phyloP scores from a whole-genome alignment of 2,329 filamentous ascomycete genomes.

The Penicillium capsulatum region DNA sequence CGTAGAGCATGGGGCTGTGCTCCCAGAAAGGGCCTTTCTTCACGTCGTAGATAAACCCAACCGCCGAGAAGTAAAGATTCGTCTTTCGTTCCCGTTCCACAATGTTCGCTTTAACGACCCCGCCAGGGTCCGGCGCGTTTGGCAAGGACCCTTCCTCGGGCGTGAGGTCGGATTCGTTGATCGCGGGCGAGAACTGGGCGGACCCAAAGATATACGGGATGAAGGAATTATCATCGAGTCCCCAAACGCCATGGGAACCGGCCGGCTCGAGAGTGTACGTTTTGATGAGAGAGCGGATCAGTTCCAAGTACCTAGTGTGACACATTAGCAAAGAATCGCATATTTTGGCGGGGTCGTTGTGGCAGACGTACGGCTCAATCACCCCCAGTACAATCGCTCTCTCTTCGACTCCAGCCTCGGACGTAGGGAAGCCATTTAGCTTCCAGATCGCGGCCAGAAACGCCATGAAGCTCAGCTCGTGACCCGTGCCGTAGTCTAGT shows the following conservation, averaged over 20 bases:
- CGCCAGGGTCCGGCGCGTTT: conserved; percentile 65
- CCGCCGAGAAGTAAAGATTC: conserved; percentile 91
- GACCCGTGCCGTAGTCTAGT: conserved; percentile 92
- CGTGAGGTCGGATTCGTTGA: conserved; percentile 59
- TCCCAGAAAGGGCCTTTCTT: conserved; percentile 97
- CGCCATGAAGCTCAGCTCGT: conserved; percentile 90
- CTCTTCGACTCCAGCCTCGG: conserved; percentile 56
- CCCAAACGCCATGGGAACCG: conserved; percentile 96
- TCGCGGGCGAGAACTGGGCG: conserved; percentile 77
- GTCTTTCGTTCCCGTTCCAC: conserved; percentile 62
- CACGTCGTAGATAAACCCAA: conserved; percentile 96
- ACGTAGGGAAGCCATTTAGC: conserved; percentile 69
- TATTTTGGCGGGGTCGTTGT: no score
- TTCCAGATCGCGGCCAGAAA: conserved; percentile 92
- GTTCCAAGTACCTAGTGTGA: conserved; percentile 65
- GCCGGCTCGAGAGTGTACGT: conserved; percentile 93
- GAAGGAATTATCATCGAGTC: conserved; percentile 95
- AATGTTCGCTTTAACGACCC: conserved; percentile 61
- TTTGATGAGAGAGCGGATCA: conserved; percentile 77
- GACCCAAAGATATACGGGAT: conserved; percentile 92
- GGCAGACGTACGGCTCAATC: conserved; percentile 78
- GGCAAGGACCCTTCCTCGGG: conserved; percentile 74
- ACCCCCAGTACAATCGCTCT: conserved; percentile 75
- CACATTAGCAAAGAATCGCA: no score
- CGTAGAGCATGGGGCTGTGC: conserved; percentile 88